Base-by-base conservation (phyloP, 495 filamentous ascomycete genomes). In the Beverwykella pulmonaria region DNA sequence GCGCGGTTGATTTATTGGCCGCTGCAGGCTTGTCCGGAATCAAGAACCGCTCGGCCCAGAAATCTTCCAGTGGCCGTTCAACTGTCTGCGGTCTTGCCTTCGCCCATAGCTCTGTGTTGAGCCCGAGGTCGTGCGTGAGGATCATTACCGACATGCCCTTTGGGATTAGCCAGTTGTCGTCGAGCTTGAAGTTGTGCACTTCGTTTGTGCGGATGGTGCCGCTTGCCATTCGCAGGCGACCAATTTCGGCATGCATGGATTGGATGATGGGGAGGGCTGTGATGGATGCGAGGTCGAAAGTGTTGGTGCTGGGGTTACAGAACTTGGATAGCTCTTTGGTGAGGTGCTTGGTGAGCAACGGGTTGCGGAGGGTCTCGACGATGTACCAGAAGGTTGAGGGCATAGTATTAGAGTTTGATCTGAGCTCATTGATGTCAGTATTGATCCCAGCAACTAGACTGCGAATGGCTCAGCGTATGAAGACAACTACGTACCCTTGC, bases 31-130 rank as follows among this genome's bases (percentile, higher is more conserved):
- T 39, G 20, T 59, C 54, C 12, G 63, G 46, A 9, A 57, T 20
- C 27, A 65, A 19, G 41, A 65, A 65, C 1, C 63, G 19, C 29
- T 65, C 63, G 2, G 63, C 54, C 63, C 63, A 65, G 46, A 65
- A 65, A 2, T 50, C 36, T 29, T 59, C 55, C 8, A 65, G 47
- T n/a, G 53, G 63, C 26, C 29, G n/a, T n/a, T 26, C 27, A 3
- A 59, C 48, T 1, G 63, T 52, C 17, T 30, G 41, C 15, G 63
- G 63, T 29, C 55, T 26, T 15, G 63, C 63, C 5, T 29, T 36
- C 39, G 29, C 20, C 63, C 63, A 65, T 4, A 53, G 47, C 23
- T 50, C 23, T 10, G 54, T 53, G 19, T 59, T 53, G 0, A 59
- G 53, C 15, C 20, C 63, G 22, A 65, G 63, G 25, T 50, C 44